Evolutionary conservation across 257 asterid species (phyloP).

Genomic region (Nicotiana tomentosiformis): DNA sequence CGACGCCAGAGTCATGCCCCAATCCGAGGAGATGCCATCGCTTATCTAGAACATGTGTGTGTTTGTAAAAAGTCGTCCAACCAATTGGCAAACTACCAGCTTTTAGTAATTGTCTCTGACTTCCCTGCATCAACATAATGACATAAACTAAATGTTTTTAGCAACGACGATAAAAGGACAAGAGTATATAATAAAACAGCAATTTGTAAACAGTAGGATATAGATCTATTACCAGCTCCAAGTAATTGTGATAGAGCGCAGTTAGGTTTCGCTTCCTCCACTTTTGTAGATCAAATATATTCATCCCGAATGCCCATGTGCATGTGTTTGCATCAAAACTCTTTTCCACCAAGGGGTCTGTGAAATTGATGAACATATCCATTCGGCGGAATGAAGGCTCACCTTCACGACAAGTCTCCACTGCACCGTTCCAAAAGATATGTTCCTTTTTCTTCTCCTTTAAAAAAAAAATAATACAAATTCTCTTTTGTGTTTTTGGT

Average conservation of each 20-base stretch:
- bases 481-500: too few relatives aligned
- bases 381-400: slow-evolving; percentile 68
- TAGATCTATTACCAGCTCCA: slow-evolving; percentile 47
- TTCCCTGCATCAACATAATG: slow-evolving; percentile 43
- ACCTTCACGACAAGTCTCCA: slow-evolving; percentile 63
- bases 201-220: slow-evolving; percentile 2
- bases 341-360: slow-evolving; percentile 55
- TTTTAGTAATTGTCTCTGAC: slow-evolving; percentile 42
- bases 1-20: slow-evolving; percentile 58
- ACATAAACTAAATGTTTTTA: background rate
- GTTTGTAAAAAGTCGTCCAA: slow-evolving; percentile 72
- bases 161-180: background rate
- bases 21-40: slow-evolving; percentile 77
- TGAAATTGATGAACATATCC: slow-evolving; percentile 67
- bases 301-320: slow-evolving; percentile 99
- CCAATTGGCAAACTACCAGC: slow-evolving; percentile 88
- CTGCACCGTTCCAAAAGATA: slow-evolving; percentile 89
- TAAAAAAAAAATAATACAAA: too few relatives aligned
- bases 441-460: too few relatives aligned
- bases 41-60: slow-evolving; percentile 52
- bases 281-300: slow-evolving; percentile 68
- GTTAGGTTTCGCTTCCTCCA: slow-evolving; percentile 74
- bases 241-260: slow-evolving; percentile 56
- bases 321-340: slow-evolving; percentile 51
- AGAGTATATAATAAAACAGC: background rate